phyloP scores from a whole-genome alignment of 2,329 filamentous ascomycete species.

The Ambrosiella beaveri region DNA sequence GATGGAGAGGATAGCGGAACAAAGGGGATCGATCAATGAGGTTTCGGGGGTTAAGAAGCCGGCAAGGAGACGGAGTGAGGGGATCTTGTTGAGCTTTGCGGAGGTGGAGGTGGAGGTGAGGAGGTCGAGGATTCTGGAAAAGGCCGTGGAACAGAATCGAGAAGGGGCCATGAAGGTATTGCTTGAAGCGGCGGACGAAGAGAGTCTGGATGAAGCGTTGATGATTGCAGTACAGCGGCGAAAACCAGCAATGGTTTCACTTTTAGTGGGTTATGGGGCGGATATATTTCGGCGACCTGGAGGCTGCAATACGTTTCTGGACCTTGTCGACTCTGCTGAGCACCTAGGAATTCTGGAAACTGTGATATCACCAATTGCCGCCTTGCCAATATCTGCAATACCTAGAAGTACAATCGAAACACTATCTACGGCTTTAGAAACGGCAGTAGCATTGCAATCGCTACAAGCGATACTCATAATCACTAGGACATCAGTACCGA shows the following conservation, averaged over 20 bases:
- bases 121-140: constrained; percentile 32
- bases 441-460: constrained; percentile 33
- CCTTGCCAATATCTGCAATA: background rate
- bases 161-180: constrained; percentile 36
- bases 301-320: constrained; percentile 35
- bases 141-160: constrained; percentile 33
- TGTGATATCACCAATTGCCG: constrained; percentile 22
- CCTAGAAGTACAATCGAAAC: constrained; percentile 29
- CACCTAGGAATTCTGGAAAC: constrained; percentile 30
- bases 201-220: constrained; percentile 32
- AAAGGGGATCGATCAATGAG: constrained; percentile 34
- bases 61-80: constrained; percentile 31
- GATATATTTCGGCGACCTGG: constrained; percentile 29
- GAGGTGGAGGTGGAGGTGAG: constrained; percentile 21
- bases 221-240: constrained; percentile 30
- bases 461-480: constrained; percentile 31
- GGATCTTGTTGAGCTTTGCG: constrained; percentile 17
- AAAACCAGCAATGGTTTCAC: constrained; percentile 27
- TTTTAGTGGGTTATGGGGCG: constrained; percentile 35
- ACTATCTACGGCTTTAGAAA: constrained; percentile 27
- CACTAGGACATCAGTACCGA: constrained; percentile 25
- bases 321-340: constrained; percentile 29
- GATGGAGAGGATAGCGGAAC: constrained; percentile 30
- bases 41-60: constrained; percentile 26
- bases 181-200: constrained; percentile 33